Base-by-base conservation (phyloP, 305 asterid species). In the Fraxinus ornus region DNA sequence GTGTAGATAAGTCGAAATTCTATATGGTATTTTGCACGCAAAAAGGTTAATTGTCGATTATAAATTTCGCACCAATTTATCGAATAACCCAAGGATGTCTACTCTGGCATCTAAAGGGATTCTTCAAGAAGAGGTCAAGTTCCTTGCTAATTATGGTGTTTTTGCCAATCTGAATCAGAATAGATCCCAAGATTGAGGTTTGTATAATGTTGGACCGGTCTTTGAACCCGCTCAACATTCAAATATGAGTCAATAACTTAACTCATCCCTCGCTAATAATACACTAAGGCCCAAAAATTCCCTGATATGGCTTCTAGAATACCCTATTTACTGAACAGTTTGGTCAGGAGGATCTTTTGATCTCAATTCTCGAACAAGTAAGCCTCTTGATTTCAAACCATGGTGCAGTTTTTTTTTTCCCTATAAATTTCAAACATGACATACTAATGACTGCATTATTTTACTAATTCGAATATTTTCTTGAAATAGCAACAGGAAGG, bases 301-400 rank as follows among this genome's bases (percentile, higher is more conserved):
- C 90, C 88, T 0, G 92, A 90, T n/a, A 15, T 84, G 79, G 86
- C 83, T 89, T 87, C 76, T 90, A 86, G 76, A 87, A 82, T 52
- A 82, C 78, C 74, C 80, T 82, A 19, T 89, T 85, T 66, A 71
- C 87, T 0, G 92, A 90, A 28, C 92, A 86, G 80, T 92, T 83
- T 44, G 92, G 83, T 55, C 92, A 90, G 80, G 95, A 94, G 5
- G 95, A 94, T 49, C 92, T 94, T 83, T 83, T 89, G 93, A 91
- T 90, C 49, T 91, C 89, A 19, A 83, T 90, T 85, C 82, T 91
- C 36, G 89, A 89, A 74, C 98, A 86, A 91, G 98, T 92, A 13
- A 77, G 79, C 64, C 5, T 64, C 71, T 36, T 37, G 28, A 13
- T 81, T 64, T 68, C 3, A 66, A 1, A 82, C 35, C 39, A 30